Conservation (phyloP, 805 yeast species). For the Saturnispora kantuleensis region DNA sequence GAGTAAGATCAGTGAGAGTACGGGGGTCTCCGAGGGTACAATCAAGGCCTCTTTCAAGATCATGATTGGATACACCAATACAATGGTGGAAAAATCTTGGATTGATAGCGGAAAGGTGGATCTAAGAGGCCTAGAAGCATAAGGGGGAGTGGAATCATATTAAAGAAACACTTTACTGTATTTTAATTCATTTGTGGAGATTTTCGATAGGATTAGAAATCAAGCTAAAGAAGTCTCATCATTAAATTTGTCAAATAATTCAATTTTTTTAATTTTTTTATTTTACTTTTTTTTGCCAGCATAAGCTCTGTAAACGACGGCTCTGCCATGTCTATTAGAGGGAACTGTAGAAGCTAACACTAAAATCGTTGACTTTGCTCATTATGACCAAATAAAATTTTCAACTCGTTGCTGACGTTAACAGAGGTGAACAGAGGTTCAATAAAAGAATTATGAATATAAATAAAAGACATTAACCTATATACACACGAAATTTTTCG, state of each 20-base stretch:
- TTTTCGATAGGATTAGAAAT: neutral
- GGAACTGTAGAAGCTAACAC: no score
- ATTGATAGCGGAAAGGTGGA: conserved; percentile 54
- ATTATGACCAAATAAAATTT: no score
- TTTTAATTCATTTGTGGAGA: neutral
- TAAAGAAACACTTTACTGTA: no score
- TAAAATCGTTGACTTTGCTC: no score
- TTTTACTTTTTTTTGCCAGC: neutral
- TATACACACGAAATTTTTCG: neutral
- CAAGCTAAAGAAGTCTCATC: no score
- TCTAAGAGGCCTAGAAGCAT: neutral
- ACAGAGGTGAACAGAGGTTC: no score
- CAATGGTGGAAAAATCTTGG: conserved; percentile 73
- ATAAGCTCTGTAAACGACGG: no score
- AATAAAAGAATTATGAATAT: neutral
- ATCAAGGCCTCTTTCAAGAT: conserved; percentile 85
- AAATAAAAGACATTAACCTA: neutral
- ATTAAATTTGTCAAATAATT: no score
- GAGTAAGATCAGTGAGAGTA: conserved; percentile 73
- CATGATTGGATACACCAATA: conserved; percentile 61
- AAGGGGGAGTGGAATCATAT: no score
- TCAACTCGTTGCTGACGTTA: no score
- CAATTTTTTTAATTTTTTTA: neutral
- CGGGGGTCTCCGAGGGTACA: conserved; percentile 97
- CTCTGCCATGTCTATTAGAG: no score